Percentiles rank a stretch among this genome's conserved stretches.
Conservation (phyloP, 2,329 filamentous ascomycete genomes). For the Xylaria sp. region DNA sequence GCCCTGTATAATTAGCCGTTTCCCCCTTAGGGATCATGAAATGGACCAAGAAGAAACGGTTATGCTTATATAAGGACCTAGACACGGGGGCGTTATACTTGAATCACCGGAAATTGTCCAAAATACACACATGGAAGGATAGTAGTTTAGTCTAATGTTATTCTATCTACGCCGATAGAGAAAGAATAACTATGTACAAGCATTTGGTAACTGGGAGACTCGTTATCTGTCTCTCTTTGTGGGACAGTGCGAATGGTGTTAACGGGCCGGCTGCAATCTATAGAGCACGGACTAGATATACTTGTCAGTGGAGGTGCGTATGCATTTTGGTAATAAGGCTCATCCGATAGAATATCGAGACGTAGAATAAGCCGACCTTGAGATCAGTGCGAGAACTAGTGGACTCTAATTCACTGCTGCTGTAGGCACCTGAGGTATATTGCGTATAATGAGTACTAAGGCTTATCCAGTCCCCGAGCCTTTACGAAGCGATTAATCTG, state of each 20-base stretch:
- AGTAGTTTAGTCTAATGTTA: background rate
- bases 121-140: background rate
- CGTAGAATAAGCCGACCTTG: background rate
- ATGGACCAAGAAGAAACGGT: too few species aligned
- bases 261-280: background rate
- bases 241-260: background rate
- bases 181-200: background rate
- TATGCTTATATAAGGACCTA: too few species aligned
- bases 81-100: too few species aligned
- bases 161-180: background rate
- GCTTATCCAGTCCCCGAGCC: constrained; percentile 64
- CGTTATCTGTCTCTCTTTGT: background rate
- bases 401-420: background rate
- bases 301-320: background rate
- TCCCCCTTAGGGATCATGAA: too few species aligned
- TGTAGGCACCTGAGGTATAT: background rate
- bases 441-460: constrained; percentile 29
- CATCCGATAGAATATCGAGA: background rate
- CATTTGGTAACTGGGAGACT: background rate
- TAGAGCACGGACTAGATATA: background rate
- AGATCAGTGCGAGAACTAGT: background rate
- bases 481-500: constrained; percentile 70
- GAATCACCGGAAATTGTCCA: too few species aligned
- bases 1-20: too few species aligned
- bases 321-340: background rate